Conservation (phyloP, 2,329 filamentous ascomycete species). For the Colletotrichum theobromicola region DNA sequence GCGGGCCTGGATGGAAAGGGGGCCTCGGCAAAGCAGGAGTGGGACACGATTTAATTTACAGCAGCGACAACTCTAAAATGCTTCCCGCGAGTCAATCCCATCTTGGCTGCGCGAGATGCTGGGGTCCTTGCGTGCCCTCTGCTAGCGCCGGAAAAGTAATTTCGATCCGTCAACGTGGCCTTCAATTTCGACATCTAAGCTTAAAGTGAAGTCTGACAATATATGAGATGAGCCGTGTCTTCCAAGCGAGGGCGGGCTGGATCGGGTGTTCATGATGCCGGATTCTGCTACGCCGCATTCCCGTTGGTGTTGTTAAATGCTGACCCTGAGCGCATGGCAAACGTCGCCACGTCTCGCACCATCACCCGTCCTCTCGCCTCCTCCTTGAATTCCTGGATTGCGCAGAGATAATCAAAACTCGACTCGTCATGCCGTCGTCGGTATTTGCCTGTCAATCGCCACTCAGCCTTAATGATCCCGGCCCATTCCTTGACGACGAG, state of each 20-base stretch:
- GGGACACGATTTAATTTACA: background rate
- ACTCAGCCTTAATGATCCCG: fast-evolving
- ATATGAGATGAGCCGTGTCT: background rate
- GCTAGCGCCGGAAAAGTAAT: background rate
- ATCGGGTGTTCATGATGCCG: background rate
- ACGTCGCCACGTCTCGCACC: background rate
- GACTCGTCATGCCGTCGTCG: background rate
- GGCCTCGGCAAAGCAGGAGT: background rate
- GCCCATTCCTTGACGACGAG: background rate
- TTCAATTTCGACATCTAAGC: background rate
- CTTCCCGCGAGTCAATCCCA: background rate
- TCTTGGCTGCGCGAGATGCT: background rate
- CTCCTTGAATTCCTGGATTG: fast-evolving
- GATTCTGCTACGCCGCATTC: background rate
- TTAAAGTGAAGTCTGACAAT: background rate
- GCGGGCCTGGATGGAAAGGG: background rate
- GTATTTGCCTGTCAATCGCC: background rate
- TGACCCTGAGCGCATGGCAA: too few species aligned
- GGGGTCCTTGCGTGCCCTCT: background rate
- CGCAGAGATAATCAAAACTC: background rate
- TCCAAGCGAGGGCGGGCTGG: background rate
- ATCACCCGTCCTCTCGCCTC: background rate
- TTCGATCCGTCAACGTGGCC: background rate
- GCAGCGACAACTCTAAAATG: conserved; percentile 4
- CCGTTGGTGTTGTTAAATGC: too few species aligned